These are phyloP conservation scores for Camptophora hylomeconis DNA, from an alignment of 2,329 filamentous ascomycete genomes.

Conservation along the genomic window DNA sequence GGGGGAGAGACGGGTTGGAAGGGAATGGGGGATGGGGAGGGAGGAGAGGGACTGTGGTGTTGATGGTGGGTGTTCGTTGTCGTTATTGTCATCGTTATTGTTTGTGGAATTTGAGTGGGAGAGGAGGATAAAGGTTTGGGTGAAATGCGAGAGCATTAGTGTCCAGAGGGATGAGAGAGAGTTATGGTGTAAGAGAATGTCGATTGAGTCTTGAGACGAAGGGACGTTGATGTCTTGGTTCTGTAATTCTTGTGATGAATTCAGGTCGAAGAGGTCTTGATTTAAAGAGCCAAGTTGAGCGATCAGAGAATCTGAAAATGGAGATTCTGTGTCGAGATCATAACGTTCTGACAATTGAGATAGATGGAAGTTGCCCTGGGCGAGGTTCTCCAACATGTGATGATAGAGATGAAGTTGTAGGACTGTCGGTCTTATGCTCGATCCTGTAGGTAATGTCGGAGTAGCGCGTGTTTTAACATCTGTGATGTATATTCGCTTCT, in stretches of 20 bases:
- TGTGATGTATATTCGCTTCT: slow-evolving; percentile 53
- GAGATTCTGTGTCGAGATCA: slow-evolving; percentile 46
- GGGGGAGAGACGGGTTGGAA: slow-evolving; percentile 29
- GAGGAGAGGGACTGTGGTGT: slow-evolving; percentile 20
- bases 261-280: slow-evolving; percentile 47
- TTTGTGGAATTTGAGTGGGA: slow-evolving; percentile 4
- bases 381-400: slow-evolving; percentile 65
- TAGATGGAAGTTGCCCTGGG: slow-evolving; percentile 57
- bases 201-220: slow-evolving; percentile 29
- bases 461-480: slow-evolving; percentile 77
- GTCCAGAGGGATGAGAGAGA: slow-evolving; percentile 47
- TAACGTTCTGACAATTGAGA: slow-evolving; percentile 58
- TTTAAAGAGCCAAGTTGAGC: slow-evolving; percentile 59
- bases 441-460: slow-evolving; percentile 49
- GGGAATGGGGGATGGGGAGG: slow-evolving; percentile 22
- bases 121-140: slow-evolving; percentile 32
- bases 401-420: slow-evolving; percentile 89
- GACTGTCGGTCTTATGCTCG: slow-evolving; percentile 58
- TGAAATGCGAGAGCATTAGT: slow-evolving; percentile 49
- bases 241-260: slow-evolving; percentile 22
- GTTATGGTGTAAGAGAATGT: slow-evolving; percentile 44
- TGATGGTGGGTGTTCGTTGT: slow-evolving; percentile 6
- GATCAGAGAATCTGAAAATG: slow-evolving; percentile 70
- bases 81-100: slow-evolving; percentile 20
- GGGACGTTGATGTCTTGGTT: slow-evolving; percentile 18